Base-by-base conservation (phyloP, 1,139 yeast genomes). In the Blastobotrys serpentis region DNA sequence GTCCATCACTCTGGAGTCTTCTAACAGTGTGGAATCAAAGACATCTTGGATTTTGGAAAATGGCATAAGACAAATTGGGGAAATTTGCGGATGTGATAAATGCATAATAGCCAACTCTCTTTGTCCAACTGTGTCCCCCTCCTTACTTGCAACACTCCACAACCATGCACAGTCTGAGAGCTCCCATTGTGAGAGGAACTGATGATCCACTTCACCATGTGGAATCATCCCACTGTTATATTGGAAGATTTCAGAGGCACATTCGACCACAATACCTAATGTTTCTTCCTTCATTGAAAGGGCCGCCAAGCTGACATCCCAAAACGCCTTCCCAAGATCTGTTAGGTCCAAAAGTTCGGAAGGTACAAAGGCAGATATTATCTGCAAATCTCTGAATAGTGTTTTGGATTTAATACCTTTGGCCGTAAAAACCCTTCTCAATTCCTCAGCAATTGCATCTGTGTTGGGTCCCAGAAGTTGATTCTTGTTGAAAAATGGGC, bases 301-400 rank as follows among this genome's bases (percentile, higher is more conserved):
- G 1, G 70, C 71, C 1, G 71, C 72, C 40, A 66, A 58, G 34
- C 67, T 61, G 30, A 68, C 70, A 43, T 68, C 71, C 65, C 70
- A 66, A 46, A 68, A 68, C 11, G 69, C 67, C 49, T 64, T 64
- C 33, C 69, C 69, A 38, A 57, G 54, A 39, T 64, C 67, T 2
- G 65, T 64, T 52, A 58, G 45, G 41, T 66, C 71, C 32, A 68
- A 56, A 22, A 61, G 57, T 10, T 52, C 52, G 3, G 67, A 57
- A 2, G 70, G 67, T 4, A 66, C 67, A 52, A 68, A 62, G n/a
- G 70, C 60, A 1, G 71, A 64, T 42, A 68, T 63, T 25, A 64
- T 54, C 49, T 68, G 72, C 32, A 68, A 52, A 45, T 68, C 72
- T 13, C 70, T 54, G 49, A 64, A 68, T 10, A 68, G 55, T 0